Conservation (phyloP, 2,329 filamentous ascomycete species). For the Chaetomium olivaceum region DNA sequence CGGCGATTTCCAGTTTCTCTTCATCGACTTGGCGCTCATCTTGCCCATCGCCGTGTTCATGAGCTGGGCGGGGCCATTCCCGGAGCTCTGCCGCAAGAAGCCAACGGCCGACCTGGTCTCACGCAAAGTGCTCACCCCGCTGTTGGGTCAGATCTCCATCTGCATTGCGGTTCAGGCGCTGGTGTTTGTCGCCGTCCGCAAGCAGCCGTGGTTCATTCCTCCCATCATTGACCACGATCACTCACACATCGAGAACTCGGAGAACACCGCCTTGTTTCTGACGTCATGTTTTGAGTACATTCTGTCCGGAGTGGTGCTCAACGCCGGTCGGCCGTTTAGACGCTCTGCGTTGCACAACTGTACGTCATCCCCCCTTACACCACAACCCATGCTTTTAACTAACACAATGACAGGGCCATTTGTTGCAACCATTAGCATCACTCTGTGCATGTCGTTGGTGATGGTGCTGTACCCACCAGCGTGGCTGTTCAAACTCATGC, state of each 20-base stretch:
- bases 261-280: conserved; percentile 90
- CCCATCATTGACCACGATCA: conserved; percentile 75
- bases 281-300: conserved; percentile 95
- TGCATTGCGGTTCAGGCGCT: conserved; percentile 75
- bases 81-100: conserved; percentile 74
- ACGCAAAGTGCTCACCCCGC: conserved; percentile 83
- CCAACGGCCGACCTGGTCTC: conserved; percentile 92
- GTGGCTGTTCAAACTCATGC: conserved; percentile 74
- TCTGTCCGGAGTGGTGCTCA: conserved; percentile 82
- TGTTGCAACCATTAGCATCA: conserved; percentile 69
- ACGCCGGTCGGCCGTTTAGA: conserved; percentile 87
- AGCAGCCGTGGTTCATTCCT: conserved; percentile 81
- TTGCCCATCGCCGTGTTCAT: conserved; percentile 97
- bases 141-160: conserved; percentile 84
- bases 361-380: conserved; percentile 47
- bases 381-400: conserved; percentile 12
- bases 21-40: conserved; percentile 90
- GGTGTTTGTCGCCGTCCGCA: conserved; percentile 71
- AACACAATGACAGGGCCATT: conserved; percentile 68
- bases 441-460: conserved; percentile 65
- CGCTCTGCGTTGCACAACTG: conserved; percentile 78
- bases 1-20: conserved; percentile 97
- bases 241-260: conserved; percentile 84
- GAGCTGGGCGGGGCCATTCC: conserved; percentile 91
- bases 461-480: conserved; percentile 76